A percentile compares a stretch with the other conserved stretches of the same genome.
phyloP scores from a whole-genome alignment of 345 rosid species.

The Populus tremula region DNA sequence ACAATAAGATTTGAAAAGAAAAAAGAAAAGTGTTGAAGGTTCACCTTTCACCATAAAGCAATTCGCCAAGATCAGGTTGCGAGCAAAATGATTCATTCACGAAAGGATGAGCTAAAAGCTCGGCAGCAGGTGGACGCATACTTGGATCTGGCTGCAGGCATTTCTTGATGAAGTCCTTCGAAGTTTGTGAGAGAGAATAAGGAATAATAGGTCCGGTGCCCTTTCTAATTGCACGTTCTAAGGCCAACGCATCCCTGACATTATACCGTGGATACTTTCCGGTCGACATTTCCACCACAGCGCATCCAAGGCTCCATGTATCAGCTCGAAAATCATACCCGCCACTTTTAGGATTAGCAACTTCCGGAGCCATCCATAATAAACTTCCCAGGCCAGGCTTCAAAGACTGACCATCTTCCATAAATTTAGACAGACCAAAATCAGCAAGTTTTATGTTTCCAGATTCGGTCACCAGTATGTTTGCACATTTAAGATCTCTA shows the following conservation, averaged over 20 bases:
- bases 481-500: slow-evolving; percentile 45
- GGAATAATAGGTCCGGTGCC: neutral
- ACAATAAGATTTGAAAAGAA: no score
- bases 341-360: slow-evolving; percentile 36
- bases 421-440: slow-evolving; percentile 40
- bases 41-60: neutral
- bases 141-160: slow-evolving; percentile 14
- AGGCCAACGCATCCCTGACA: no score
- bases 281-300: slow-evolving; percentile 73
- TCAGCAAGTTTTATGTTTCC: slow-evolving; percentile 41
- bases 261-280: slow-evolving; percentile 43
- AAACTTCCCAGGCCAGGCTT: slow-evolving; percentile 14
- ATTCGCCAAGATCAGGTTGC: no score
- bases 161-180: slow-evolving; percentile 13
- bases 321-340: slow-evolving; percentile 70
- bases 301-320: slow-evolving; percentile 90
- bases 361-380: slow-evolving; percentile 28
- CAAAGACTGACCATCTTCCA: neutral
- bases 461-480: slow-evolving; percentile 31
- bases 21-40: no score
- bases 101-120: slow-evolving; percentile 21
- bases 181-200: slow-evolving; percentile 1
- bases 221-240: no score
- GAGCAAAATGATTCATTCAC: slow-evolving; percentile 5
- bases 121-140: slow-evolving; percentile 20